Conservation (phyloP, 495 filamentous ascomycete genomes). For the Hypomontagnella monticulosa region DNA sequence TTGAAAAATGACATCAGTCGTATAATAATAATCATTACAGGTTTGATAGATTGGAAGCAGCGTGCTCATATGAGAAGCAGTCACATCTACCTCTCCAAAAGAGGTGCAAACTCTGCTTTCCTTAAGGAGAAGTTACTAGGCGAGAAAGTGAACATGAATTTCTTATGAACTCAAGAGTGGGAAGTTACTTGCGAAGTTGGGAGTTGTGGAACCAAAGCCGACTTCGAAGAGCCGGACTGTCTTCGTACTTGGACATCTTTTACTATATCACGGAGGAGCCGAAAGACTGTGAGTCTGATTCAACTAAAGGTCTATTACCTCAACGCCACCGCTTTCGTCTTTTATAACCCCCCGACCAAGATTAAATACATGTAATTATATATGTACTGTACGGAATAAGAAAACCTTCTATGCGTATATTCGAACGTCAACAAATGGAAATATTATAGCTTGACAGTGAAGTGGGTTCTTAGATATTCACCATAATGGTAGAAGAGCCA, state of each 20-base stretch:
- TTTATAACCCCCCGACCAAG: conserved; percentile 6
- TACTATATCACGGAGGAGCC: background rate
- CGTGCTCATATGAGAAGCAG: no score
- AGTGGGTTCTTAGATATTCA: conserved; percentile 49
- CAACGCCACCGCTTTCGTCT: background rate
- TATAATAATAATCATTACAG: no score
- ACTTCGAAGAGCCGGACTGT: background rate
- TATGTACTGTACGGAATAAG: no score
- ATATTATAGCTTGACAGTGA: conserved; percentile 45
- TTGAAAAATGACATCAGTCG: no score
- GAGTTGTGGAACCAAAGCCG: background rate
- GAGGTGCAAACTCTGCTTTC: no score
- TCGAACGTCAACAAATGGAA: background rate
- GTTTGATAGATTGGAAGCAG: no score
- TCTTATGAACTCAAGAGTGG: conserved; percentile 5
- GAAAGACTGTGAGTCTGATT: background rate
- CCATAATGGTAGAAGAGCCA: conserved; percentile 58
- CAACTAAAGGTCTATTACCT: background rate
- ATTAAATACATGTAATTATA: background rate
- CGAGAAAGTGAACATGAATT: background rate
- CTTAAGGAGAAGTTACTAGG: no score
- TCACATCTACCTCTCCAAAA: no score
- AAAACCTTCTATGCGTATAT: no score
- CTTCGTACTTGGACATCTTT: background rate
- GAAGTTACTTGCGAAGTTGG: background rate